These are phyloP conservation scores for Liriodendron chinense DNA, from an alignment of 164 flowering plant species.

Conservation along the genomic window DNA sequence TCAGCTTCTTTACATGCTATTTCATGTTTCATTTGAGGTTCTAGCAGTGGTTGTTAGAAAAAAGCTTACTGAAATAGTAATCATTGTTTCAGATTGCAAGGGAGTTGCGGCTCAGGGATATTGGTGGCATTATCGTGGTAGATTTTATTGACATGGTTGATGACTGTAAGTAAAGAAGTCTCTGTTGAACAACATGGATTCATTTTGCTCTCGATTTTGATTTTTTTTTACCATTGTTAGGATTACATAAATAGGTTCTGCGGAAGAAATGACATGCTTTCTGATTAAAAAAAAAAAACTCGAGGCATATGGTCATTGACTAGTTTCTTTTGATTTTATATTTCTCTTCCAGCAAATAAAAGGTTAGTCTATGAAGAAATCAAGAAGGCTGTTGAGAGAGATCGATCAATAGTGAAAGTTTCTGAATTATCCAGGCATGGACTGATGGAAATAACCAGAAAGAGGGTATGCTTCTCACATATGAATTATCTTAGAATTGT, in stretches of 20 bases:
- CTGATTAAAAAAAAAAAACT: not conserved
- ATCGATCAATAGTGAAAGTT: conserved; percentile 75
- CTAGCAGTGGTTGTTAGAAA: not conserved
- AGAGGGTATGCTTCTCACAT: conserved; percentile 56
- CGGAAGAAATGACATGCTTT: not conserved
- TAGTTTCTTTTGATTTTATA: not conserved
- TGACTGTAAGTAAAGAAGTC: conserved; percentile 51
- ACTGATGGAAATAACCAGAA: conserved; percentile 96
- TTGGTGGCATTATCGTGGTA: conserved; percentile 96
- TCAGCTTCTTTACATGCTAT: not conserved
- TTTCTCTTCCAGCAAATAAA: conserved; percentile 59
- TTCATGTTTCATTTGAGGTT: not conserved
- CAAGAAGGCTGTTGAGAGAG: conserved; percentile 85
- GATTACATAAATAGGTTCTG: not conserved
- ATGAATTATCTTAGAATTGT: not conserved
- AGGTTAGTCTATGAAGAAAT: conserved; percentile 91
- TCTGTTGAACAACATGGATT: not conserved
- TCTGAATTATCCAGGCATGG: conserved; percentile 93
- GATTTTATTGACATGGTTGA: conserved; percentile 96
- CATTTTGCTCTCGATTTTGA: not conserved
- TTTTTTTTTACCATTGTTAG: not conserved
- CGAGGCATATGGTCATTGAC: not conserved
- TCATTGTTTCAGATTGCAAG: conserved; percentile 78
- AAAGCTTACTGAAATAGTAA: conserved; percentile 4
- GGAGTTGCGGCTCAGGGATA: conserved; percentile 90